These are phyloP conservation scores for Apophysomyces ossiformis DNA, from an alignment of 371 early-diverging fungal genomes.

Conservation along the genomic window DNA sequence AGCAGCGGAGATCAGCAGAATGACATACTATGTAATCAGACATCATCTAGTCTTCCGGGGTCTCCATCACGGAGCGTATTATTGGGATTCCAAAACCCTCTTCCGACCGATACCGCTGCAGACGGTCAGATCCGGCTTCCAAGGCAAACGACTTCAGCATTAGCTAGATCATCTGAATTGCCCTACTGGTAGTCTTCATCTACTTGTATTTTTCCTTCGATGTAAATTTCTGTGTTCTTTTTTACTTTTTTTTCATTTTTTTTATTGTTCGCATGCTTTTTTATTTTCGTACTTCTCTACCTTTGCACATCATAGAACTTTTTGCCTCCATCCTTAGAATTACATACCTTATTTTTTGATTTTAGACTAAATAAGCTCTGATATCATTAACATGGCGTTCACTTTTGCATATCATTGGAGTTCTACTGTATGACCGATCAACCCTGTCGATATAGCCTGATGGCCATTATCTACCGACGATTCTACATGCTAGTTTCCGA, in stretches of 20 bases:
- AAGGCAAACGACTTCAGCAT: not conserved
- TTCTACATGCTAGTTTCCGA: no score
- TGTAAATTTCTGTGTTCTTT: slow-evolving; percentile 7
- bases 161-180: slow-evolving; percentile 9
- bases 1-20: not conserved
- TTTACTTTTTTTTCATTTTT: not conserved
- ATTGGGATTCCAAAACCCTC: slow-evolving; percentile 13
- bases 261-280: not conserved
- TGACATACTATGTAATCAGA: slow-evolving; percentile 39
- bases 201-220: not conserved
- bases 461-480: no score
- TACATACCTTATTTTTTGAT: not conserved
- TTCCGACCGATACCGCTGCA: not conserved
- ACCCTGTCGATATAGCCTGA: no score
- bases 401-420: no score
- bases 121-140: slow-evolving; percentile 4
- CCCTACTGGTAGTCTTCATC: not conserved
- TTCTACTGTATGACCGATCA: no score
- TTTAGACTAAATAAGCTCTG: not conserved
- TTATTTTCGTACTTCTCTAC: not conserved
- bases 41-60: slow-evolving; percentile 23
- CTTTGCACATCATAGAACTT: slow-evolving; percentile 4
- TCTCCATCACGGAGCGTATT: slow-evolving; percentile 18
- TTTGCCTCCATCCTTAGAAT: not conserved
- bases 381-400: not conserved